Evolutionary conservation across 306 rosid species (phyloP), one percentile per base, ranked within the genome.

Genomic region (Cicer cuneatum): DNA sequence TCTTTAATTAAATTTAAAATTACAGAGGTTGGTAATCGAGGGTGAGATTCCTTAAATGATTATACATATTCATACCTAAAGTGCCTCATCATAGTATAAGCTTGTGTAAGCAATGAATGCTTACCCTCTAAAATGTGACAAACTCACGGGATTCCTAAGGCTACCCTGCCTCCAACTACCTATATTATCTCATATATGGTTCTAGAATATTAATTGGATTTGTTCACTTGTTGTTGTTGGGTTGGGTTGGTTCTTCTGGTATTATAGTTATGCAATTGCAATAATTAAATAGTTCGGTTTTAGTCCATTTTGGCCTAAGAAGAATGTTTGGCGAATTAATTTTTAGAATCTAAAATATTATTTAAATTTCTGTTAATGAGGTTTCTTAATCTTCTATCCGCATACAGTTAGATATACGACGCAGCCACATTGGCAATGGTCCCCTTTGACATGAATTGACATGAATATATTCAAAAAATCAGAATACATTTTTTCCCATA

Each of bases 131-230:
- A 16, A 15, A 24, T 10, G 54, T 37, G 7, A 39, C 38, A 43
- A 47, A 43, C 18, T 39, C 45, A 41, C 12, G 74, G 63, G 84
- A 37, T 67, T 83, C 77, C 64, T 73, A 77, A 69, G 80, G 33
- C 60, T 66, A 67, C 40, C 51, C n/a, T 29, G 57, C 42, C 52
- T 59, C 38, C 58, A 45, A 61, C 73, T 8, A 21, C 56, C 65
- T 69, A 69, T 60, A 8, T 51, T 65, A 16, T 29, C 35, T 66
- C n/a, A 42, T 75, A 29, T 52, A 66, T 59, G 38, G 39, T 37
- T 18, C 14, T 19, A 41, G 52, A 78, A 61, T 35, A 78, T 64
- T 60, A 10, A 14, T 62, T 78, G 66, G 33, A 15, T 70, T 65
- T 29, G 35, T 29, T 71, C 75, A 79, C 64, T 53, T 57, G 64